Base-by-base conservation (phyloP, 192 early-diverging fungal genomes). In the Umbelopsis vinacea region DNA sequence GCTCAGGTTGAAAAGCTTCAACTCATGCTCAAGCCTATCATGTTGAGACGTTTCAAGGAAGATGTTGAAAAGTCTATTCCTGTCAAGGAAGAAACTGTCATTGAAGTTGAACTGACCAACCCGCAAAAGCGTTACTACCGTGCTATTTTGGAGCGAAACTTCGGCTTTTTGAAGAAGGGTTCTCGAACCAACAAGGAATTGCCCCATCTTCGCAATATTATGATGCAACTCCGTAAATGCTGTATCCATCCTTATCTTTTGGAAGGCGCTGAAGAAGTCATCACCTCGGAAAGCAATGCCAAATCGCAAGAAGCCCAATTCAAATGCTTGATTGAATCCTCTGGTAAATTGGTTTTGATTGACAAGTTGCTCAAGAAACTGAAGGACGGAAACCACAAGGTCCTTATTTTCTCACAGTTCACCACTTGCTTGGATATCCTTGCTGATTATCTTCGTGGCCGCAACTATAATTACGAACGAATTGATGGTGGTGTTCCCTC, bases 171-270 rank as follows among this genome's bases (percentile, higher is more conserved):
- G 45, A 92, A 92, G 76, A 93, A 94, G 52, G 90, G 93, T 45
- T 67, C 89, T 6, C 89, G 88, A 63, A 80, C 69, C 47, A 76
- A 76, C 70, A 80, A 91, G 46, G 85, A 74, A 63, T 76, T 91
- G 46, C 93, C 93, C 17, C 89, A 92, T 75, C 81, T 95, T 52
- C 88, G 90, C 45, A 95, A 95, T 72, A 88, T 92, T 4, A 93
- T 95, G 91, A 94, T 95, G 83, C 91, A 95, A 72, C 84, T 95
- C 37, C 89, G 94, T 35, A 95, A 95, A 79, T 94, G 93, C 71
- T 95, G 94, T 73, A 94, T 93, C 50, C 94, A 95, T 74, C 94
- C 94, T 15, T 95, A 92, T 57, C 80, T 95, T 21, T 82, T 95
- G 21, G 47, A 76, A 70, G 91, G 91, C 14, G 94, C 92, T 35